A percentile compares a stretch with the other conserved stretches of the same genome.
Conservation (phyloP, 2,329 filamentous ascomycete genomes). For the Xylariaceae sp. region DNA sequence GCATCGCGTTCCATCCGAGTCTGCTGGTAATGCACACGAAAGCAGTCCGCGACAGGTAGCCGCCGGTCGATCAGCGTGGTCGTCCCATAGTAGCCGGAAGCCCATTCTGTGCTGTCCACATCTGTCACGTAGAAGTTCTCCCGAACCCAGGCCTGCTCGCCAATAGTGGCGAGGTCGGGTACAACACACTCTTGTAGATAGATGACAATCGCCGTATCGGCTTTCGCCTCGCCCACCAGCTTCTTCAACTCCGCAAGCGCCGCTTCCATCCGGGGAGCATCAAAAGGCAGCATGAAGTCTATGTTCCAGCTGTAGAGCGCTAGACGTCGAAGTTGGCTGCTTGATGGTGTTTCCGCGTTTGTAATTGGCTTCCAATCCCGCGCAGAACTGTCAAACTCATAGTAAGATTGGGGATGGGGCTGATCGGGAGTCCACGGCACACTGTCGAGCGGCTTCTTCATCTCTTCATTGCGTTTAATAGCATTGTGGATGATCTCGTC, state of each 20-base stretch:
- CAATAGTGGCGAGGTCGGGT: slow-evolving; percentile 40
- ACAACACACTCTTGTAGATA: slow-evolving; percentile 47
- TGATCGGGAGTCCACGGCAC: slow-evolving; percentile 22
- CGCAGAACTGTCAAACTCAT: slow-evolving; percentile 13
- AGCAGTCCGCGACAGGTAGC: slow-evolving; percentile 35
- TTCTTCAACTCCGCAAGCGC: slow-evolving; percentile 21
- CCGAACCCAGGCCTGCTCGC: slow-evolving; percentile 39
- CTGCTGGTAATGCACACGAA: slow-evolving; percentile 43
- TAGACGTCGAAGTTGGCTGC: slow-evolving; percentile 14
- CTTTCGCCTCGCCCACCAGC: slow-evolving; percentile 1
- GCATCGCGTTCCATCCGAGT: slow-evolving; percentile 46
- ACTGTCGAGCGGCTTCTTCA: slow-evolving; percentile 7
- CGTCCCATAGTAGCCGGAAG: slow-evolving; percentile 42
- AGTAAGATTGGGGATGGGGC: slow-evolving; percentile 21
- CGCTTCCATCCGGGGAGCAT: slow-evolving; percentile 20
- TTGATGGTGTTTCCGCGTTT: not conserved
- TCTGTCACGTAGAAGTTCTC: slow-evolving; percentile 44
- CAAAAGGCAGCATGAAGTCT: slow-evolving; percentile 28
- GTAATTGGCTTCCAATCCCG: slow-evolving; percentile 14
- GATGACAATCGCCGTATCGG: slow-evolving; percentile 33
- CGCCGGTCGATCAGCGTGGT: slow-evolving; percentile 44
- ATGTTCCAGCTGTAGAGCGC: slow-evolving; percentile 29
- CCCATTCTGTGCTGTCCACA: slow-evolving; percentile 35
- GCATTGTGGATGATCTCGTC: slow-evolving; percentile 18
- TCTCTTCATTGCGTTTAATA: slow-evolving; percentile 11